Base-by-base conservation (phyloP, 768 basidiomycete genomes). In the Termitomyces titanicus region DNA sequence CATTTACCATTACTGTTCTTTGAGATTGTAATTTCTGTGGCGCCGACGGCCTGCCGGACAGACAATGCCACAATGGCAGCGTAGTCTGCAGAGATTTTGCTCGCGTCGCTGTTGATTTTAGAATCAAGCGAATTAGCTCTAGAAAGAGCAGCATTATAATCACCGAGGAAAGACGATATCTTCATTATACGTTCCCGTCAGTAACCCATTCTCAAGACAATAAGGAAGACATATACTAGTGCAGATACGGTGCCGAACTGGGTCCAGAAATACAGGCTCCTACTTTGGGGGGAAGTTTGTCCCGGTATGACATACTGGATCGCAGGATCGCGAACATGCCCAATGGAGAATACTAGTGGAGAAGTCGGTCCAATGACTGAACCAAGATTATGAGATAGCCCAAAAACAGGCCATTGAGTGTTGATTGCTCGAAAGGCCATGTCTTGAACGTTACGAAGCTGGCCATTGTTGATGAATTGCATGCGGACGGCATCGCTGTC, bases 341-440 rank as follows among this genome's bases (percentile, higher is more conserved):
- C 80, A 24, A 82, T 64, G 1, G 78, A 70, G 54, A 76, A 78
- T 4, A 81, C 69, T 5, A 74, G 68, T 7, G 77, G 69, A 3
- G 61, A 54, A 7, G 73, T 70, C 1, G 72, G 58, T 15, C 61
- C 60, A 18, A 63, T 67, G 47, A 86, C 66, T 5, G 64, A 68
- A 3, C 82, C 84, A 33, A 86, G 77, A 61, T 86, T 77, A 31
- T 79, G 80, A 18, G 83, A 75, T 43, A 85, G 73, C 8, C 74
- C 84, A 58, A 87, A 86, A 12, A 86, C 83, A 12, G 83, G 83
- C 84, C 83, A 85, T 55, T 76, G 69, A 61, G 84, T 68, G 17
- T 69, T 69, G 37, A 85, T 75, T 4, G 81, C 76, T 15, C 85
- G 79, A 73, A 84, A 86, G 55, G 72, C 72, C 15, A 77, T 79